Evolutionary conservation across 2,329 filamentous ascomycete species (phyloP).

Genomic region (Nemania sp.): DNA sequence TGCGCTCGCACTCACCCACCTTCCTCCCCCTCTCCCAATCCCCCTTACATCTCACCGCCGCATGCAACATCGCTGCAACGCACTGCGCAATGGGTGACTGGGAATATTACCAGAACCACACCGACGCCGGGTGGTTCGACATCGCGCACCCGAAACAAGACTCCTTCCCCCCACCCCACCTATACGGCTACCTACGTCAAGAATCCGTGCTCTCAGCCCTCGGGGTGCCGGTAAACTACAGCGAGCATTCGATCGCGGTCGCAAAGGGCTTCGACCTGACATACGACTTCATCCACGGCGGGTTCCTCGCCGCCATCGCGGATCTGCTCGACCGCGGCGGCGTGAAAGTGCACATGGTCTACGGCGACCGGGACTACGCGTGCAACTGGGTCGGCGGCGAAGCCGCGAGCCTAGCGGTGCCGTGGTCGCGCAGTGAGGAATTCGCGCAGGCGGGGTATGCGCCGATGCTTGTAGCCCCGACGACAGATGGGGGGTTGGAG

Average conservation of each 20-base stretch:
- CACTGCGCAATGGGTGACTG: slow-evolving; percentile 42
- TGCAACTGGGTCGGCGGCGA: slow-evolving; percentile 62
- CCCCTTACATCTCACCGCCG: slow-evolving; percentile 46
- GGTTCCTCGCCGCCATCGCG: slow-evolving; percentile 46
- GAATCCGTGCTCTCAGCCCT: slow-evolving; percentile 55
- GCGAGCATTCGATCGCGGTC: slow-evolving; percentile 45
- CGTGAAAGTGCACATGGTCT: slow-evolving; percentile 57
- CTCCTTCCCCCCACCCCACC: slow-evolving; percentile 53
- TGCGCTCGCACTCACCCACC: slow-evolving; percentile 50
- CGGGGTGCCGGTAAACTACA: slow-evolving; percentile 60
- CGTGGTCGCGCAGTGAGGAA: slow-evolving; percentile 49
- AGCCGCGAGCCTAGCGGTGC: slow-evolving; percentile 49
- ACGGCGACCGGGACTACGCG: slow-evolving; percentile 60
- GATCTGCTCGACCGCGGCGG: slow-evolving; percentile 54
- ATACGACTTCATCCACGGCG: slow-evolving; percentile 30
- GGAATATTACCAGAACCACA: background rate
- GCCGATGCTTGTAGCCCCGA: slow-evolving; percentile 46
- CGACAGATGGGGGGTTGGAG: background rate
- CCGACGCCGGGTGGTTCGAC: slow-evolving; percentile 51
- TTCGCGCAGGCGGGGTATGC: slow-evolving; percentile 68
- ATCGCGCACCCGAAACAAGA: slow-evolving; percentile 54
- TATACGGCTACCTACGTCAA: slow-evolving; percentile 56
- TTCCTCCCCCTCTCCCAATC: slow-evolving; percentile 47
- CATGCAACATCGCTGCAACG: slow-evolving; percentile 47
- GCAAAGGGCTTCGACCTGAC: slow-evolving; percentile 43